These are phyloP conservation scores for Linnemannia hyalina DNA, from an alignment of 192 early-diverging fungal genomes.

Conservation along the genomic window DNA sequence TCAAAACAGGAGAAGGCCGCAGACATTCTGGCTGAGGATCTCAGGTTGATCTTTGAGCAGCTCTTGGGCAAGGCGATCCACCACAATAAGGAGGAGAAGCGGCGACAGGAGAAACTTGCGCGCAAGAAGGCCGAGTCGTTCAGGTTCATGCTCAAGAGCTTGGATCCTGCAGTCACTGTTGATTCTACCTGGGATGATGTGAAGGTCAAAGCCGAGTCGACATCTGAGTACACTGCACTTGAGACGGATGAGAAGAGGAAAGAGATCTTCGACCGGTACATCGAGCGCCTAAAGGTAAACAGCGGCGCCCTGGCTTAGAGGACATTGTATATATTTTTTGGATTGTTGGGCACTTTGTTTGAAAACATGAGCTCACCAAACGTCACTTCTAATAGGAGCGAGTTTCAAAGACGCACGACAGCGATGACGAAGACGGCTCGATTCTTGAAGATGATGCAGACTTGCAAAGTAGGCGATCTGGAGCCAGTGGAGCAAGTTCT, in stretches of 20 bases:
- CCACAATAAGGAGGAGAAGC: slow-evolving; percentile 77
- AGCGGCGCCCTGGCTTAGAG: not conserved
- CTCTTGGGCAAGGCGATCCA: slow-evolving; percentile 69
- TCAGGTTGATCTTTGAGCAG: slow-evolving; percentile 67
- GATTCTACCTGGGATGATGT: slow-evolving; percentile 80
- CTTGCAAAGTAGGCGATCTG: slow-evolving; percentile 25
- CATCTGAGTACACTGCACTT: slow-evolving; percentile 75
- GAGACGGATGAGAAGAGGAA: slow-evolving; percentile 73
- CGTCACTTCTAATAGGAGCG: slow-evolving; percentile 52
- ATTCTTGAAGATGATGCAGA: slow-evolving; percentile 66
- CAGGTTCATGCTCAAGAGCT: slow-evolving; percentile 75
- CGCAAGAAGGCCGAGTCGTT: slow-evolving; percentile 85
- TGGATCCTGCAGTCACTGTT: slow-evolving; percentile 70
- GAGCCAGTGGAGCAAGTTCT: not conserved
- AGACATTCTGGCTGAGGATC: slow-evolving; percentile 42
- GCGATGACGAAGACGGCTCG: slow-evolving; percentile 77
- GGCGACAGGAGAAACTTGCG: slow-evolving; percentile 75
- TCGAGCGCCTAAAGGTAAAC: slow-evolving; percentile 75
- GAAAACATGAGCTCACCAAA: not conserved
- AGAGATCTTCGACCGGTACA: slow-evolving; percentile 81
- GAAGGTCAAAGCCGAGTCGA: slow-evolving; percentile 41
- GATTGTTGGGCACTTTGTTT: no score
- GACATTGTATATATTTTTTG: no score
- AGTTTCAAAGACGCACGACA: slow-evolving; percentile 61
- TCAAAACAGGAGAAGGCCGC: slow-evolving; percentile 45